Evolutionary conservation across 1,284 basidiomycete species (phyloP).

Genomic region (Abortiporus biennis): DNA sequence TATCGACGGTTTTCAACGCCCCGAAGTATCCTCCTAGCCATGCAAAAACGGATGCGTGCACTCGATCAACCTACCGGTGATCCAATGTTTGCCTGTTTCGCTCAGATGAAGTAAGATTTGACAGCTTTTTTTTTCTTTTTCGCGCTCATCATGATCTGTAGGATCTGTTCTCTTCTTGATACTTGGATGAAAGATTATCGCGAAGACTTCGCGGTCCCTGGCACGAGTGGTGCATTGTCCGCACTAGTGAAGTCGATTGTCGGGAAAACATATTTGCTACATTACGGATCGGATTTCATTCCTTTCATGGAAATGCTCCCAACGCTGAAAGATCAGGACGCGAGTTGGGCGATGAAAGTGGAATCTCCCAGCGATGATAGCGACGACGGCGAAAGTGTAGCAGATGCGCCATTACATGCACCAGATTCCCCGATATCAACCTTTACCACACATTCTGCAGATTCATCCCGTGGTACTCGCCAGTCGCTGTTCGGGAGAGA

Average conservation of each 20-base stretch:
- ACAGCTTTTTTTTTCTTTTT: slow-evolving; percentile 1
- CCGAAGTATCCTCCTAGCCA: slow-evolving; percentile 67
- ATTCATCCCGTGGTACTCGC: slow-evolving; percentile 3
- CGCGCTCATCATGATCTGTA: slow-evolving; percentile 23
- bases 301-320: slow-evolving; percentile 68
- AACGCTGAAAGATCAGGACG: slow-evolving; percentile 55
- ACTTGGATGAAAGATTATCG: slow-evolving; percentile 70
- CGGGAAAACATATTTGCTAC: slow-evolving; percentile 70
- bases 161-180: slow-evolving; percentile 72
- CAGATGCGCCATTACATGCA: slow-evolving; percentile 28
- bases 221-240: slow-evolving; percentile 61
- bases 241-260: slow-evolving; percentile 73
- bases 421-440: slow-evolving; percentile 21
- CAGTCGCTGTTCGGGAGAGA: slow-evolving; percentile 31
- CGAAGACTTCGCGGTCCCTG: slow-evolving; percentile 70
- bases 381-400: slow-evolving; percentile 50
- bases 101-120: slow-evolving; percentile 70
- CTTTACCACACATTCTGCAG: slow-evolving; percentile 11
- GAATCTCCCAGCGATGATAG: slow-evolving; percentile 53
- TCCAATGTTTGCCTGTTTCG: slow-evolving; percentile 77
- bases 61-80: slow-evolving; percentile 67
- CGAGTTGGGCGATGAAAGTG: slow-evolving; percentile 62
- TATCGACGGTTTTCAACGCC: slow-evolving; percentile 76
- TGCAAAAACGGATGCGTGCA: slow-evolving; percentile 78
- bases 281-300: slow-evolving; percentile 75